phyloP scores from a whole-genome alignment of 2,329 filamentous ascomycete genomes.

The Colletotrichum theobromicola region DNA sequence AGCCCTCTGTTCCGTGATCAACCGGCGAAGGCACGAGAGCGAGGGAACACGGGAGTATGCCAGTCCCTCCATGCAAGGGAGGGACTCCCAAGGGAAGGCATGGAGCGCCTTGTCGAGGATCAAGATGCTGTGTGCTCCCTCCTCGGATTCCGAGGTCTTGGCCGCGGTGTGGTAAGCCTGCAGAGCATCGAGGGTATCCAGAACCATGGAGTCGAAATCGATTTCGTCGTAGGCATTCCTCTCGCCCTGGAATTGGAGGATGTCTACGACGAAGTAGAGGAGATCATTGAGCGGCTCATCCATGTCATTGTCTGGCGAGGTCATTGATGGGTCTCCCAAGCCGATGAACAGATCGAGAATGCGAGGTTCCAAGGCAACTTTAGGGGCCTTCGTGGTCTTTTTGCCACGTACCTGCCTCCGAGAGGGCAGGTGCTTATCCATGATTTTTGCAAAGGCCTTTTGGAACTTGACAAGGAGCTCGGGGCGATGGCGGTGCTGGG shows the following conservation, averaged over 20 bases:
- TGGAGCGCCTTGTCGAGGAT: slow-evolving; percentile 92
- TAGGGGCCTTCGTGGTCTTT: slow-evolving; percentile 48
- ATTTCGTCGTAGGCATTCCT: slow-evolving; percentile 97
- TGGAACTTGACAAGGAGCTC: slow-evolving; percentile 77
- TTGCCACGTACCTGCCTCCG: slow-evolving; percentile 67
- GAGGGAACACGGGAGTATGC: slow-evolving; percentile 90
- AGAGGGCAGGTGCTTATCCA: slow-evolving; percentile 87
- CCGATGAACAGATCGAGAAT: slow-evolving; percentile 90
- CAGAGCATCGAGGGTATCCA: slow-evolving; percentile 87
- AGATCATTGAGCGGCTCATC: slow-evolving; percentile 92
- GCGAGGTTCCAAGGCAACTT: slow-evolving; percentile 57
- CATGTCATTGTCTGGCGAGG: slow-evolving; percentile 70
- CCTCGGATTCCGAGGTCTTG: slow-evolving; percentile 44
- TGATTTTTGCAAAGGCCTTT: slow-evolving; percentile 75
- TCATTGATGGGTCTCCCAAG: slow-evolving; percentile 70
- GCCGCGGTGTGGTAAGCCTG: slow-evolving; percentile 72
- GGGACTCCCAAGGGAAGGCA: slow-evolving; percentile 92
- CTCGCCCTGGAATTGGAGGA: slow-evolving; percentile 95
- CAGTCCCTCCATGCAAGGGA: slow-evolving; percentile 80
- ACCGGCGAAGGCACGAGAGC: slow-evolving; percentile 78
- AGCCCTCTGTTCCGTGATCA: slow-evolving; percentile 62
- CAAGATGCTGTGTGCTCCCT: slow-evolving; percentile 76
- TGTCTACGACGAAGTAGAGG: slow-evolving; percentile 94
- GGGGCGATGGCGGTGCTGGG: slow-evolving; percentile 68
- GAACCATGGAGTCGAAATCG: slow-evolving; percentile 89